Base-by-base conservation (phyloP, 2,329 filamentous ascomycete species). In the Pseudogymnoascus sp. region DNA sequence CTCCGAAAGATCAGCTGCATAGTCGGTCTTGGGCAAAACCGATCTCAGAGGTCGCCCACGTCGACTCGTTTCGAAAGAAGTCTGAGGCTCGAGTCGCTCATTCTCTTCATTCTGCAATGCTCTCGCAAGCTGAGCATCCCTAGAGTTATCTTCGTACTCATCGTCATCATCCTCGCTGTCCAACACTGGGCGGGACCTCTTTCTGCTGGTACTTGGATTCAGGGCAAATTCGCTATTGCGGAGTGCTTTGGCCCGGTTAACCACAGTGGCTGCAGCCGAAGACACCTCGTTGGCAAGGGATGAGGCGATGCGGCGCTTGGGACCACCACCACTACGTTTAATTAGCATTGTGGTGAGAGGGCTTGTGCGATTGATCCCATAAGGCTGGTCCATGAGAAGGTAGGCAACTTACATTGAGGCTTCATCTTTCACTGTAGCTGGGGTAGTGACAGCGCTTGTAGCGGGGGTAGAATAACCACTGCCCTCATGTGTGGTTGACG, bases 401-500 rank as follows among this genome's bases (percentile, higher is more conserved):
- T 4, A n/a, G 40, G 65, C 66, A 42, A 68, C 65, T 67, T 67
- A 68, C 70, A 64, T 71, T 67, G 29, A 33, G 45, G 45, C 27
- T 55, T 55, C 45, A 55, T 55, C 8, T 31, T 55, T 77, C 74
- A 21, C 67, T 13, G 69, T 42, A 7, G 75, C 78, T 3, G 83
- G 84, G 8, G 84, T 87, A 15, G 76, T 77, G 55, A 77, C 75
- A 61, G 79, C 77, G 71, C 83, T 87, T 18, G 86, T 88, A 37
- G 77, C 81, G 4, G 85, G 85, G 3, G 86, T 88, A 63, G 83
- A 84, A 67, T 80, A 82, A 15, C 78, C 81, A 37, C 77, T 76
- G 37, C 64, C 64, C 9, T 76, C 71, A 31, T 73, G 72, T 8
- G 71, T 71, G 35, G 74, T 73, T 5, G 74, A 73, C 31, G 72